Base-by-base conservation (phyloP, 805 yeast species). In the Suhomyces vadensis region DNA sequence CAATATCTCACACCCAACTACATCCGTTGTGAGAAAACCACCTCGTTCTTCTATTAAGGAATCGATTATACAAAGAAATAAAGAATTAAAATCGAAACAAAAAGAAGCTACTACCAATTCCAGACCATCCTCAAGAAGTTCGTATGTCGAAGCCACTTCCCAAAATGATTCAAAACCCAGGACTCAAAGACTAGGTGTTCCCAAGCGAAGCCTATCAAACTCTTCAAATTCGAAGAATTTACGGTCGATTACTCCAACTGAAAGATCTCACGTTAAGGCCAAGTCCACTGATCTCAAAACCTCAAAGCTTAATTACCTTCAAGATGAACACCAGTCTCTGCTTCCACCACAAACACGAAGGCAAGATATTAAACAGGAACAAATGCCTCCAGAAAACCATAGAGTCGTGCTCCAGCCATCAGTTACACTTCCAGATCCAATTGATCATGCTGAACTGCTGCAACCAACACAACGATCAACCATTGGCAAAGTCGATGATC, bases 11-110 rank as follows among this genome's bases (percentile, higher is more conserved):
- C 31, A 27, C 3, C 33, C 37, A 25, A 24, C 40, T 17, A 9
- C 17, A 2, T 9, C 35, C 6, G 33, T 35, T 5, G 44, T 42
- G 0, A 57, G 49, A 17, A 69, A 58, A 35, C 38, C 61, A 4
- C 20, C 16, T 3, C 64, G 78, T 38, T 75, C 76, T 2, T 77
- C 86, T 0, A 60, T 78, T 35, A 71, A 68, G 46, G 82, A 76
- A 21, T 55, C 74, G 21, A 75, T 76, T 3, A 63, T 72, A 23
- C 73, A 78, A 2, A 72, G 67, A 42, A 66, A 71, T 53, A 62
- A 67, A 50, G 71, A 70, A 40, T 56, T 74, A 46, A 66, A 57
- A 37, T 37, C 46, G 7, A 57, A 50, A 35, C 61, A 55, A 45
- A 43, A 46, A 23, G 60, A 52, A 27, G 44, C 53, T 2, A 42